Base-by-base conservation (phyloP, 139 green algal species). In the Asterochloris sp. region DNA sequence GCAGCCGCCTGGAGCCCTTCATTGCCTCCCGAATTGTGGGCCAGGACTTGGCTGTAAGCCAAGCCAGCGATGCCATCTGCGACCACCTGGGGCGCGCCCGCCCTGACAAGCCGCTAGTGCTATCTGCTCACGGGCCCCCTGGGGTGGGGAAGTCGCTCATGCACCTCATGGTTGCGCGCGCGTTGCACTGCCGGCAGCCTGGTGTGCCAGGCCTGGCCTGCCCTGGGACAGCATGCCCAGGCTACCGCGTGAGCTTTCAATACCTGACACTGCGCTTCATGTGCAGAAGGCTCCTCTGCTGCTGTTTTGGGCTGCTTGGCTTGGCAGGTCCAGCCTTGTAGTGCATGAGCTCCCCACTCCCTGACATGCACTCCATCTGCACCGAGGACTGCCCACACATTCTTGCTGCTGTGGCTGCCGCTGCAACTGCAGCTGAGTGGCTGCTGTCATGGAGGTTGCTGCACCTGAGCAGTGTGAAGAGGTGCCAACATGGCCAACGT, bases 61-160 rank as follows among this genome's bases (percentile, higher is more conserved):
- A 94, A 47, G 76, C 94, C 0, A 84, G 85, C 0, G 91, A 96
- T 71, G 91, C 92, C 1, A 84, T 97, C 11, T 98, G 95, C 87
- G 90, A 95, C 66, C 93, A 98, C 85, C 27, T 98, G 16, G 26
- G 74, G 6, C 26, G 87, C 17, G 23, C 80, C 28, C 54, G 85
- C 61, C 88, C 84, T 23, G 19, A 29, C 62, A 95, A 94, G 69
- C 95, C 95, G 15, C 88, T 98, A 0, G 89, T 98, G 24, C 84
- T 98, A 13, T 95, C 89, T 0, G 84, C 95, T 10, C 96, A 98
- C 82, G 96, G 96, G 0, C 92, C 94, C 11, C 96, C 96, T 2
- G 96, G 95, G 14, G 93, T 98, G 16, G 96, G 96, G 73, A 98
- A 98, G 88, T 96, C 92, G 0, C 89, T 92, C 84, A 93, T 88